Base-by-base conservation (phyloP, 441 rosid genomes). In the Mallotus japonicus region DNA sequence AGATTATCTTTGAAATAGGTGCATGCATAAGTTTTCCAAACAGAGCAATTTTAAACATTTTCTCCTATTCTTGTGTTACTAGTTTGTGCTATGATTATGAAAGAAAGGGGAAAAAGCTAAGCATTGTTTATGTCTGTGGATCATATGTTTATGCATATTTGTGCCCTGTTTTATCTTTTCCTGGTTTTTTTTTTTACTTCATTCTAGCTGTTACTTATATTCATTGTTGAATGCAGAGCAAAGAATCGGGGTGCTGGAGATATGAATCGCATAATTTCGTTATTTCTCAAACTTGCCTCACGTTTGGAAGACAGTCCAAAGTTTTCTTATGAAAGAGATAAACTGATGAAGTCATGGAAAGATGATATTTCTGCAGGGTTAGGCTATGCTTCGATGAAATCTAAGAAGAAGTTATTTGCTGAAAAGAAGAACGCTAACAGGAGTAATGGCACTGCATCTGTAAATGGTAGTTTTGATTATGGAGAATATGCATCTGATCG, bases 401-500 rank as follows among this genome's bases (percentile, higher is more conserved):
- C 86, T 85, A 92, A 85, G 85, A 83, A 87, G 83, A 92, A 85
- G 80, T 71, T 77, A 64, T 83, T 70, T 68, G 76, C 71, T 77
- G 97, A 88, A 69, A 90, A 85, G 87, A 96, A 89, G 89, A 83
- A 84, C 73, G 74, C 81, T 80, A 82, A 82, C 83, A 87, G 91
- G 89, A 86, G 88, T 82, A 88, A 87, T 75, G 89, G 87, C 60
- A 59, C 81, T 76, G 77, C 83, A 66, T 62, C 76, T 73, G 68
- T 65, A 56, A 91, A 85, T 85, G 90, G 90, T 74, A 76, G 79
- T 78, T 83, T 75, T 78, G 91, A 86, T 79, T 83, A 79, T 77
- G 90, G 93, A 81, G 97, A 89, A 67, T 92, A 83, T 85, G 89
- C 86, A 85, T 90, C 99, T 73, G 98, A 96, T 83, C 86, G 90